A percentile compares a stretch with the other conserved stretches of the same genome.
Conservation (phyloP, 768 basidiomycete genomes). For the Dioszegia crocea region DNA sequence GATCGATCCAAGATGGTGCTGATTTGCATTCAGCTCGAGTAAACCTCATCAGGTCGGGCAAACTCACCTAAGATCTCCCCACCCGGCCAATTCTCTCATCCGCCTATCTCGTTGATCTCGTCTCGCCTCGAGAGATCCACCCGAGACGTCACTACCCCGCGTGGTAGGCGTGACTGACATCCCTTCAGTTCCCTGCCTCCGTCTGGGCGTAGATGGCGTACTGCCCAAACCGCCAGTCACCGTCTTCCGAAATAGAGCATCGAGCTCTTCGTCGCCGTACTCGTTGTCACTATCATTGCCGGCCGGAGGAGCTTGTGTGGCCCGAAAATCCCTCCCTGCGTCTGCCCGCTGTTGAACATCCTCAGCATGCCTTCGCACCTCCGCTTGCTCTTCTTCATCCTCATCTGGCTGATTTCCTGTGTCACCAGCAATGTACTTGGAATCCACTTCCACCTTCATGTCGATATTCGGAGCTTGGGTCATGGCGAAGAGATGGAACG, state of each 20-base stretch:
- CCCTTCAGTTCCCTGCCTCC: neutral
- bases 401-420: constrained; percentile 23
- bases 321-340: constrained; percentile 28
- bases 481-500: constrained; percentile 35
- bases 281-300: constrained; percentile 8
- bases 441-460: constrained; percentile 30
- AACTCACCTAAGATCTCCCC: constrained; percentile 38
- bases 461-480: constrained; percentile 29
- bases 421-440: constrained; percentile 20
- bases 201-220: constrained; percentile 18
- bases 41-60: neutral
- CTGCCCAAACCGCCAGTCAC: constrained; percentile 6
- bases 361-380: constrained; percentile 20
- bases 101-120: constrained; percentile 16
- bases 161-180: constrained; percentile 25
- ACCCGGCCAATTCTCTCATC: constrained; percentile 37
- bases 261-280: constrained; percentile 39
- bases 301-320: constrained; percentile 28
- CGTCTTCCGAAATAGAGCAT: constrained; percentile 29
- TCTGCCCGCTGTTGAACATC: constrained; percentile 36
- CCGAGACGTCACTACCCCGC: constrained; percentile 4
- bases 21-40: neutral
- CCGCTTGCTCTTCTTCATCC: constrained; percentile 33
- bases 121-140: constrained; percentile 11
- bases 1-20: constrained; percentile 42